These are phyloP conservation scores for Vinca minor DNA, from an alignment of 257 asterid species.

Conservation along the genomic window DNA sequence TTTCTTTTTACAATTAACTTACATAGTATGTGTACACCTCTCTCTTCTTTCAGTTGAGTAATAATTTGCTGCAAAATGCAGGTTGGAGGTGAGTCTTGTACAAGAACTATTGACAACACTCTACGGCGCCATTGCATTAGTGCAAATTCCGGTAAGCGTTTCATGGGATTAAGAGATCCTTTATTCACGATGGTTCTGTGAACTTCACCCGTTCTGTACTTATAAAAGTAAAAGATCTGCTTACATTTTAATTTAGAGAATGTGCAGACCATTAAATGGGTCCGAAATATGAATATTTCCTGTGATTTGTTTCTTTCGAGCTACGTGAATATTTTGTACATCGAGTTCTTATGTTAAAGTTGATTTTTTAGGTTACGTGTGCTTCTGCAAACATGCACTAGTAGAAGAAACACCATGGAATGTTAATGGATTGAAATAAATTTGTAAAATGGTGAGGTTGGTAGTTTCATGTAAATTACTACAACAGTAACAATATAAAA, in stretches of 20 bases:
- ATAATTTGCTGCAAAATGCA: constrained; percentile 33
- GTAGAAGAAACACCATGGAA: neutral
- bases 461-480: neutral
- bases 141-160: neutral
- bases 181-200: neutral
- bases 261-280: neutral
- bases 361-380: no score
- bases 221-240: neutral
- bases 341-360: no score
- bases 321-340: neutral
- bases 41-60: constrained; percentile 14
- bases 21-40: neutral
- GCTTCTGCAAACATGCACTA: neutral
- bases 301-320: neutral
- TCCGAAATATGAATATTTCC: neutral
- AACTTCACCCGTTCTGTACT: neutral
- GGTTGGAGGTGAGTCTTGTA: constrained; percentile 50
- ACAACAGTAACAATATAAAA: neutral
- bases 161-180: neutral
- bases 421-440: no score
- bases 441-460: neutral
- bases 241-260: neutral
- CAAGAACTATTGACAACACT: neutral
- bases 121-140: neutral
- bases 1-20: neutral